phyloP scores from a whole-genome alignment of 257 asterid species.

The Lithospermum erythrorhizon region DNA sequence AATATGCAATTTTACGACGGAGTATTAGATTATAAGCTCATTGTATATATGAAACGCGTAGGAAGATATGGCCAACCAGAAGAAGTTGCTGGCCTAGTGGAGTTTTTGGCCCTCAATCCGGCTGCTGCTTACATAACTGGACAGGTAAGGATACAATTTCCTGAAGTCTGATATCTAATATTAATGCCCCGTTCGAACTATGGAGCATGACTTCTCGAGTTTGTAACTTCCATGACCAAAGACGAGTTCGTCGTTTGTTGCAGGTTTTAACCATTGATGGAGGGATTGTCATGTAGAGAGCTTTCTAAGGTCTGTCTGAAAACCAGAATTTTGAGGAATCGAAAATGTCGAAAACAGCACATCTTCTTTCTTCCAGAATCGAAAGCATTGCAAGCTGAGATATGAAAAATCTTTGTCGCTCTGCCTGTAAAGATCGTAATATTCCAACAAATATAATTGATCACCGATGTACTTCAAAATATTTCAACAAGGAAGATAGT shows the following conservation, averaged over 20 bases:
- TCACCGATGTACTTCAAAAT: too few relatives aligned
- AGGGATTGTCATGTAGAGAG: constrained; percentile 26
- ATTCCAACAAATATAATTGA: too few relatives aligned
- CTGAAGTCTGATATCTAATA: neutral
- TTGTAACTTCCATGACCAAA: neutral
- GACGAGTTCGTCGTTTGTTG: neutral
- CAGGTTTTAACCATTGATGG: constrained; percentile 33
- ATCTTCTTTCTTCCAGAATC: neutral
- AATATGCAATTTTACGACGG: neutral
- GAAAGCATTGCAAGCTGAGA: neutral
- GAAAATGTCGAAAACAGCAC: neutral
- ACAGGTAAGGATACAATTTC: constrained; percentile 8
- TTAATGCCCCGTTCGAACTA: neutral
- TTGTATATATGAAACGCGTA: constrained; percentile 4
- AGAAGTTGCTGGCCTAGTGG: constrained; percentile 36
- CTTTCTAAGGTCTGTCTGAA: neutral
- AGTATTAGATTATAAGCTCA: neutral
- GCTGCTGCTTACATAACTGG: constrained; percentile 26
- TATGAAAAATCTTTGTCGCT: neutral
- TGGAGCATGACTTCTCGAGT: neutral
- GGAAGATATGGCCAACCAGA: constrained; percentile 60
- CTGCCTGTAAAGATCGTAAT: too few relatives aligned
- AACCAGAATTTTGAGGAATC: neutral
- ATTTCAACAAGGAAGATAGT: too few relatives aligned
- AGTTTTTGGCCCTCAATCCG: constrained; percentile 30